Base-by-base conservation (phyloP, 1,139 yeast species). In the Diutina siamensis region DNA sequence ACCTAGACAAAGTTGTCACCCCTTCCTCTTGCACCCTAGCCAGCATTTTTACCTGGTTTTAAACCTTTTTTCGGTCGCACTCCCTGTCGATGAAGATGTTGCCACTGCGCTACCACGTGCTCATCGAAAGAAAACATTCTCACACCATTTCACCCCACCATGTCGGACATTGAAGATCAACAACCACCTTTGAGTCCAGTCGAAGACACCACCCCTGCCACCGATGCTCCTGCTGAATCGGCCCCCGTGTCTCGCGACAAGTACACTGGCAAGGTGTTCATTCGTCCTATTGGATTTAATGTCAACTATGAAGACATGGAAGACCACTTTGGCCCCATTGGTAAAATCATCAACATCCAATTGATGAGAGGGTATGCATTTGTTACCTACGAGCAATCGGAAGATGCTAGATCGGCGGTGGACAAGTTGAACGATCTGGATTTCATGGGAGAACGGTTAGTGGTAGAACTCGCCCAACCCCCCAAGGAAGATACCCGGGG, bases 291-390 rank as follows among this genome's bases (percentile, higher is more conserved):
- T 32, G 49, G 51, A 25, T 52, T 49, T 32, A 53, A 71, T 45
- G 69, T 68, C 49, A 35, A 48, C 28, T 46, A 45, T 13, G 81
- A 80, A 51, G 83, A 80, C 56, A 63, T 83, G 47, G 79, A 80
- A 62, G 85, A 77, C 48, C 79, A 78, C 59, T 83, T 83, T 57
- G 63, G 78, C 15, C 71, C 76, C 49, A 72, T 70, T 50, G 94
- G 89, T 53, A 75, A 83, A 46, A 67, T 83, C 54, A 68, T 71
- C 52, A 87, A 81, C 56, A 78, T 81, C 46, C 80, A 80, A 60
- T 63, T 83, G 56, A 72, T 80, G 74, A 78, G 82, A 58, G 89
- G 89, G 44, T 82, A 79, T 58, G 92, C 87, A 35, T 83, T 82
- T 56, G 78, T 83, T 50, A 83, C 83, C 56, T 83, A 72, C 55